These are phyloP conservation scores for Ceratocystiopsis brevicomis DNA, from an alignment of 2,329 filamentous ascomycete genomes.

Conservation along the genomic window DNA sequence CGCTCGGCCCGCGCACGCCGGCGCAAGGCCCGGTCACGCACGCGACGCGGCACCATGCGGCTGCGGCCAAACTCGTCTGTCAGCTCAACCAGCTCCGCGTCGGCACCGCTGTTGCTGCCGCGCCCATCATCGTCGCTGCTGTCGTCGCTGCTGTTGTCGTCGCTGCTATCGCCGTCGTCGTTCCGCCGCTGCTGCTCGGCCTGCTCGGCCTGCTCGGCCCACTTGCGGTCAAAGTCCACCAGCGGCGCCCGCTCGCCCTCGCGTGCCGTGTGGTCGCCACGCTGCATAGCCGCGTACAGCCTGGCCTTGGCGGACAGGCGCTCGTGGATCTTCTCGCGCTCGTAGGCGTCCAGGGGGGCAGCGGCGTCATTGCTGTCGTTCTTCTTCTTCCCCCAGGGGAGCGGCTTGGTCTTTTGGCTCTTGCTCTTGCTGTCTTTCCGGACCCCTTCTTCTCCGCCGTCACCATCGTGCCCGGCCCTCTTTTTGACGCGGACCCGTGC, in stretches of 20 bases:
- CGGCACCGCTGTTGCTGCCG: slow-evolving; percentile 19
- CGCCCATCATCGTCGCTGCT: slow-evolving; percentile 43
- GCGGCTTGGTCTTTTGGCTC: too few species aligned
- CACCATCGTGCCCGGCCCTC: neutral
- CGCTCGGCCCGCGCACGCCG: slow-evolving; percentile 30
- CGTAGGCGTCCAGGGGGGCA: slow-evolving; percentile 43
- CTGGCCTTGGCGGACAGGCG: slow-evolving; percentile 83
- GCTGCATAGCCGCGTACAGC: slow-evolving; percentile 75
- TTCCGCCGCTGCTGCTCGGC: slow-evolving; percentile 9
- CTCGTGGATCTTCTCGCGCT: slow-evolving; percentile 52
- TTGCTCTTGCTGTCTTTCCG: too few species aligned
- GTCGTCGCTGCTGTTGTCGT: slow-evolving; percentile 58
- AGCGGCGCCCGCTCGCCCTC: slow-evolving; percentile 48
- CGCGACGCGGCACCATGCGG: slow-evolving; percentile 49
- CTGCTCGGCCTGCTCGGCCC: slow-evolving; percentile 56
- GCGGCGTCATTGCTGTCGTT: slow-evolving; percentile 21
- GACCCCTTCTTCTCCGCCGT: slow-evolving; percentile 30
- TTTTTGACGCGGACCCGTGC: neutral
- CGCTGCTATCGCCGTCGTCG: slow-evolving; percentile 21
- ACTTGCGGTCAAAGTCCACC: slow-evolving; percentile 92
- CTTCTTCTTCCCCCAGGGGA: neutral
- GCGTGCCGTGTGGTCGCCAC: slow-evolving; percentile 59
- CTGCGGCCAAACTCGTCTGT: slow-evolving; percentile 85
- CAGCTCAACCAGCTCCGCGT: slow-evolving; percentile 59
- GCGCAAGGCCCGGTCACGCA: slow-evolving; percentile 45